phyloP scores from a whole-genome alignment of 2,329 filamentous ascomycete species.

The Passalora sequoiae region DNA sequence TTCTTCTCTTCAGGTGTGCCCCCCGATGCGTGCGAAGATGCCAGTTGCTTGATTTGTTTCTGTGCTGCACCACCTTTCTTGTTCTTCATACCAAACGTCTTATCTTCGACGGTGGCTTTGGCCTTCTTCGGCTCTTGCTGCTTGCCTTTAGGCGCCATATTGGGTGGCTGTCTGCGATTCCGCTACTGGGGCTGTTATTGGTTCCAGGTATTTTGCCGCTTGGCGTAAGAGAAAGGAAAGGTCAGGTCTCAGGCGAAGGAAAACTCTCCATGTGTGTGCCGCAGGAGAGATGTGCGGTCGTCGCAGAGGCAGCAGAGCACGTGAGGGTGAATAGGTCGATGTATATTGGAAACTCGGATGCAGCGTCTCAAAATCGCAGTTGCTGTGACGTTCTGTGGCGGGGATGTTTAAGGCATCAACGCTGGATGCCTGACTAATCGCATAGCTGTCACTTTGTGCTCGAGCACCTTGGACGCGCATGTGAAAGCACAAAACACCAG shows the following conservation, averaged over 20 bases:
- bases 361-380: neutral
- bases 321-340: constrained; percentile 1
- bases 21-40: constrained; percentile 65
- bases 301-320: constrained; percentile 1
- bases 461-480: too few species aligned
- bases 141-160: constrained; percentile 66
- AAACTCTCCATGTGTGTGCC: constrained; percentile 33
- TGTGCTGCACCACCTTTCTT: constrained; percentile 93
- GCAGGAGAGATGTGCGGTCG: constrained; percentile 2
- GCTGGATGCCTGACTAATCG: too few species aligned
- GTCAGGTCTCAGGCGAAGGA: constrained; percentile 28
- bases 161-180: constrained; percentile 33
- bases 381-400: too few species aligned
- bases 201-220: neutral
- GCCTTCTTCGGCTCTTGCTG: constrained; percentile 44
- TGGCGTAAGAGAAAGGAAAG: neutral
- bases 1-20: constrained; percentile 84
- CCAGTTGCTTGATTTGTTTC: constrained; percentile 81
- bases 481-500: too few species aligned
- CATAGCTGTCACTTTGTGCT: too few species aligned
- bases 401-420: too few species aligned
- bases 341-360: too few species aligned
- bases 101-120: constrained; percentile 73
- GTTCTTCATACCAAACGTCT: constrained; percentile 99
- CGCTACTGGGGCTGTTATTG: constrained; percentile 3